These are phyloP conservation scores for Anacardium occidentale DNA, from an alignment of 345 rosid genomes.

Conservation along the genomic window DNA sequence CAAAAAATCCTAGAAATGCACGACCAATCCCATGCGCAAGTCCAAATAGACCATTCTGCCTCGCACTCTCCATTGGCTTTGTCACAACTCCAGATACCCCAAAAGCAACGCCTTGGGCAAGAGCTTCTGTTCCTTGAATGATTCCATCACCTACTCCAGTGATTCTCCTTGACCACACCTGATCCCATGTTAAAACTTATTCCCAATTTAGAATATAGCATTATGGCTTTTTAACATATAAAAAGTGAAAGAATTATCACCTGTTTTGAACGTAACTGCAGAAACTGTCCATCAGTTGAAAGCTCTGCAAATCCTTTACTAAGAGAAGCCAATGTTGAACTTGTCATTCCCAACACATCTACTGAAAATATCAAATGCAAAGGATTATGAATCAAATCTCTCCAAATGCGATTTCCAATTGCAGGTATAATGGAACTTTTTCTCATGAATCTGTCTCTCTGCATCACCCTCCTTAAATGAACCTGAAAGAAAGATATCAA, in stretches of 20 bases:
- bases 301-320: conserved; percentile 98
- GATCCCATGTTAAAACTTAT: conserved; percentile 28
- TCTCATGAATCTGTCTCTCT: conserved; percentile 82
- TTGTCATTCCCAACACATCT: conserved; percentile 97
- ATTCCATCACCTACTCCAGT: conserved; percentile 96
- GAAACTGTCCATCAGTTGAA: conserved; percentile 93
- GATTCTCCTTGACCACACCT: conserved; percentile 93
- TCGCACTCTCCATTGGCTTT: conserved; percentile 93
- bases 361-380: conserved; percentile 87
- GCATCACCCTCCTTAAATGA: conserved; percentile 95
- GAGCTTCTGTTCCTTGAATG: conserved; percentile 95
- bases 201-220: conserved; percentile 17
- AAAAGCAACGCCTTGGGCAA: conserved; percentile 97
- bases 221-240: neutral
- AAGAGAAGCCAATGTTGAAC: conserved; percentile 94
- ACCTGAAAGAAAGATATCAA: conserved; percentile 48
- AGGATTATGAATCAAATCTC: conserved; percentile 97
- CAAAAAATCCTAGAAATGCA: conserved; percentile 76
- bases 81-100: conserved; percentile 97
- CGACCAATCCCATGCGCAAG: conserved; percentile 95
- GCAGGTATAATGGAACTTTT: conserved; percentile 90
- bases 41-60: conserved; percentile 82
- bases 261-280: conserved; percentile 93
- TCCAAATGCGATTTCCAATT: conserved; percentile 79
- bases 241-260: conserved; percentile 33